Base-by-base conservation (phyloP, 2,329 filamentous ascomycete genomes). In the Fusarium newnesense region DNA sequence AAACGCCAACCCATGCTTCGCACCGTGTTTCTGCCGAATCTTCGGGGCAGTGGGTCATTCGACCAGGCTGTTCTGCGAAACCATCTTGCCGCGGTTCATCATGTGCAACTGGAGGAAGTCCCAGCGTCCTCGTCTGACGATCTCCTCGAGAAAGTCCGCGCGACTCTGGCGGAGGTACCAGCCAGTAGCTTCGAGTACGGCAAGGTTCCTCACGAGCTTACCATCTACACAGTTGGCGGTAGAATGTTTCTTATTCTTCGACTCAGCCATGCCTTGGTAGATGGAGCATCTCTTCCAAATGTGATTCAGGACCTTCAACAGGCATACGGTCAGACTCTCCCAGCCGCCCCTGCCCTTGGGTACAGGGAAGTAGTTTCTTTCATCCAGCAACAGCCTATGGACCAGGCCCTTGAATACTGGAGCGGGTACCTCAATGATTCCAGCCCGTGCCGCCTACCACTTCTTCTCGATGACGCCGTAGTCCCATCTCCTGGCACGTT, bases 11-110 rank as follows among this genome's bases (percentile, higher is more conserved):
- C 64, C 9, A 56, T 62, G 24, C 52, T 67, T n/a, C 52, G 52
- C 21, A 63, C 64, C 15, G 52, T 63, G 21, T 63, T 67, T 46
- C 77, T 18, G 54, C 81, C 36, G 69, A 32, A 60, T 30, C 50
- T 50, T 37, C n/a, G 40, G 32, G 40, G 30, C 37, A 68, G 21
- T 30, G 56, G 64, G 15, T 43, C 34, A 42, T 68, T 70, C 19
- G 60, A 61, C n/a, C 68, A 70, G 50, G 68, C 10, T 15, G 42
- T 67, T 43, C 26, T 57, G 21, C 15, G 39, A 24, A 57, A 26
- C 7, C 9, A 2, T 34, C 39, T 43, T 24, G 30, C 39, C 6
- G 26, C 39, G 24, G 40, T 58, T 28, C 40, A 46, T 37, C 54
- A 58, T 9, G 7, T 37, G 2, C 19, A 26, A 44, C 19, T 56